Evolutionary conservation across 345 rosid genomes (phyloP), one percentile per base, ranked within the genome.

Genomic region (Ceriops tagal): DNA sequence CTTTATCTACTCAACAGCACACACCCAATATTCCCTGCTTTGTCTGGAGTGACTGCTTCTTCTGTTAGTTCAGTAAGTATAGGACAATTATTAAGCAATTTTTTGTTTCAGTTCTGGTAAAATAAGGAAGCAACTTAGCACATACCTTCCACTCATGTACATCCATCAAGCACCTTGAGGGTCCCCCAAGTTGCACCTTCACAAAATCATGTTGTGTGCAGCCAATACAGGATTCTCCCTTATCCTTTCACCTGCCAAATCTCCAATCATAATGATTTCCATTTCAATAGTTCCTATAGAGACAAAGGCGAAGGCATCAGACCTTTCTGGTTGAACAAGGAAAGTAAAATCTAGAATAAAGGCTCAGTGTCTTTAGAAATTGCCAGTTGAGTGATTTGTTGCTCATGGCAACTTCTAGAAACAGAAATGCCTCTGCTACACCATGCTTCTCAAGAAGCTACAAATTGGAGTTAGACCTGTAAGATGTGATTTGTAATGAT

Each of bases 331-430:
- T 6, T 26, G 39, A 32, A 58, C 43, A 46, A n/a, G 8, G 53
- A 52, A 58, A 35, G 57, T 22, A 22, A 60, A 53, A 34, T 32
- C 8, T 49, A 34, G 20, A 31, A 68, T 30, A 6, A 28, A 8
- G 16, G 57, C 1, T 92, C 53, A 13, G 8, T 3, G 32, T 11
- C 22, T 53, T 31, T 34, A 16, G 53, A 61, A 61, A 61, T 73
- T 84, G 86, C 99, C 97, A 32, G 99, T 95, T 61, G 99, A 81
- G 62, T 95, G 96, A 83, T 95, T 96, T 0, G 96, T 90, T 57
- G 97, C 97, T 52, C 99, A 95, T 92, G 74, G 99, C 97, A 56
- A 92, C 97, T 78, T 91, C 93, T 62, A 95, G 83, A 70, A 95
- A 95, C 73, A 96, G 77, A 76, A 92, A 92, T 66, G 96, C 97